These are phyloP conservation scores for Ambispora gerdemannii DNA, from an alignment of 192 early-diverging fungal species.

Conservation along the genomic window DNA sequence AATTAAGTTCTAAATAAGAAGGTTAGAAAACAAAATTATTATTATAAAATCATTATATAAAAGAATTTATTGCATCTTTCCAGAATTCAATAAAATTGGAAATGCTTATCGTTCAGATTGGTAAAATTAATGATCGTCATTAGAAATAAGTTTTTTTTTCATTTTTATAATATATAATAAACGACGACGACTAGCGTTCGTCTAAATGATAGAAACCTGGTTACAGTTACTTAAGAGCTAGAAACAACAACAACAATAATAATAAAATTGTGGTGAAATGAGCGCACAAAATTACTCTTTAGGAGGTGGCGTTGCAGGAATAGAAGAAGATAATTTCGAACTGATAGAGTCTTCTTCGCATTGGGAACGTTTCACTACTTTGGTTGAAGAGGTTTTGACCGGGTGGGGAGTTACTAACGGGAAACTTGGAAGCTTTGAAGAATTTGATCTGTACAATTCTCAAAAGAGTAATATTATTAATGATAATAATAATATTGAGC, in stretches of 20 bases:
- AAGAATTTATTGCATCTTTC: no score
- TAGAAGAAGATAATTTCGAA: slow-evolving; percentile 69
- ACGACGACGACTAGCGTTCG: no score
- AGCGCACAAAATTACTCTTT: background rate
- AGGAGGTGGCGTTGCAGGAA: no score
- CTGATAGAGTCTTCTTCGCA: slow-evolving; percentile 68
- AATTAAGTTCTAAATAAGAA: no score
- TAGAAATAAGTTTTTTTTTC: no score
- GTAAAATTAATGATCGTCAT: no score
- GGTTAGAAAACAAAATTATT: no score
- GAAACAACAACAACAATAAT: background rate
- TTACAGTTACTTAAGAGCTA: background rate
- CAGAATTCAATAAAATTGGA: no score
- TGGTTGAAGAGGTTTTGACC: slow-evolving; percentile 57
- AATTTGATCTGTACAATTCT: slow-evolving; percentile 18
- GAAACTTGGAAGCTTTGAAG: slow-evolving; percentile 50
- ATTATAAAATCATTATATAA: no score
- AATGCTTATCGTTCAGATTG: no score
- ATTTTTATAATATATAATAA: no score
- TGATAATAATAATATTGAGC: background rate
- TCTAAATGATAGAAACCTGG: background rate
- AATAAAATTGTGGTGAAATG: background rate
- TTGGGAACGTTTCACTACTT: slow-evolving; percentile 62
- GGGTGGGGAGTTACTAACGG: slow-evolving; percentile 58
- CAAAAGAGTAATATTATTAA: no score